Base-by-base conservation (phyloP, 805 yeast species). In the Ogataea ramenticola region DNA sequence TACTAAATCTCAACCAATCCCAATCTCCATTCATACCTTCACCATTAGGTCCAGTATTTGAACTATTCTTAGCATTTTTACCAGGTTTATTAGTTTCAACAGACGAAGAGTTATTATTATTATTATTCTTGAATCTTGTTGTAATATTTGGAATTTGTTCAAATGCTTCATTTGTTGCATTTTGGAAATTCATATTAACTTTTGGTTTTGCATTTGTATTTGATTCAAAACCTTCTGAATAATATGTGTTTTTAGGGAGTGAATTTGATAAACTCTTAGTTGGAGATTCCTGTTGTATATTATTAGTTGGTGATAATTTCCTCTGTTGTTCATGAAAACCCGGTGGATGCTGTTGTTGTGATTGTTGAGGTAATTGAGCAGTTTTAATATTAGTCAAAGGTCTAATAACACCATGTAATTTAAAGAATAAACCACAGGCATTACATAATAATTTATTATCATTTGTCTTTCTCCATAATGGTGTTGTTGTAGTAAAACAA, bases 401-500 rank as follows among this genome's bases (percentile, higher is more conserved):
- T 43, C 67, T 53, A 15, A 60, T 59, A 16, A 58, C 66, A 34
- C 96, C 96, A 60, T 90, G 97, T 32, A 90, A 72, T 67, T 90
- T 90, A 52, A 87, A 71, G 55, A 89, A 88, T 45, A 88, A 68
- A 0, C 96, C 96, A 68, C 96, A 88, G 2, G 97, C 97, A 65
- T 90, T 90, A 61, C 97, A 90, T 36, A 90, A 73, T 32, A 89
- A 86, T 53, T 80, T 77, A 26, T 90, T 91, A 21, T 86, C 80
- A 52, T 87, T 95, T 10, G 67, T 63, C 50, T 96, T 75, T 57
- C 97, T 76, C 97, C 97, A 90, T 16, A 90, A 70, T 1, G 97
- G 97, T 2, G 97, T 90, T 4, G 95, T 88, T 35, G 89, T 82
- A 1, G 97, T 90, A 54, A 81, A 76, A 65, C 97, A 90, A 63